Conservation (phyloP, 106 monocot species). For the Dioscorea alata region DNA sequence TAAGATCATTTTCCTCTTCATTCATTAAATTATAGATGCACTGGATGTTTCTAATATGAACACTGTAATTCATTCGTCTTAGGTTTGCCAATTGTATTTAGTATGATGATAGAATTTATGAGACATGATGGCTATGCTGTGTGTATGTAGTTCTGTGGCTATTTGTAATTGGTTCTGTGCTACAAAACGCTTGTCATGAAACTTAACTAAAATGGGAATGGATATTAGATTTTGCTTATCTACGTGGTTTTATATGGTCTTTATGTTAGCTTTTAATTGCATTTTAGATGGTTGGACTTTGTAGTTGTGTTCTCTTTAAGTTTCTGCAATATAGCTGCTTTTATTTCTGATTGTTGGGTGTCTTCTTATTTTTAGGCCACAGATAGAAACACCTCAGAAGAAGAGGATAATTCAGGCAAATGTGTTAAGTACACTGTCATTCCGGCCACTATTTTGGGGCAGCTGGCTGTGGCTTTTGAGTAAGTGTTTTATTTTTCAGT, state of each 20-base stretch:
- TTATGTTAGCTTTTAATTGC: too few relatives aligned
- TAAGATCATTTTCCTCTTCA: too few relatives aligned
- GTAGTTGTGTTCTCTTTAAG: not conserved
- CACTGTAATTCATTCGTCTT: too few relatives aligned
- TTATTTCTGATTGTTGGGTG: not conserved
- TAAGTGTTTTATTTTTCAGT: slow-evolving; percentile 23
- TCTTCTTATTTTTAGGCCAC: slow-evolving; percentile 18
- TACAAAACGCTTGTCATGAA: too few relatives aligned
- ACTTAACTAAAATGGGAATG: not conserved
- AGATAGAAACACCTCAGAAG: slow-evolving; percentile 6
- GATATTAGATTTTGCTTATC: not conserved
- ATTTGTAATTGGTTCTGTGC: too few relatives aligned
- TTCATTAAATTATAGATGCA: too few relatives aligned
- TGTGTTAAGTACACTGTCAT: slow-evolving; percentile 25
- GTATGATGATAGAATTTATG: too few relatives aligned
- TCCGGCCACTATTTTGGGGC: slow-evolving; percentile 41
- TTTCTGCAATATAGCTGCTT: not conserved
- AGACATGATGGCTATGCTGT: too few relatives aligned
- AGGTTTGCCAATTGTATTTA: too few relatives aligned
- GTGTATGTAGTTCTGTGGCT: too few relatives aligned
- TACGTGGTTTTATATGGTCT: not conserved
- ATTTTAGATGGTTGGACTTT: too few relatives aligned
- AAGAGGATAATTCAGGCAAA: slow-evolving; percentile 14
- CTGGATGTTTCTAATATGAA: too few relatives aligned
- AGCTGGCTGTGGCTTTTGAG: slow-evolving; percentile 54